A percentile compares a stretch with the other conserved stretches of the same genome.
These are phyloP conservation scores for Suillus tomentosus DNA, from an alignment of 768 basidiomycete species.

Conservation along the genomic window DNA sequence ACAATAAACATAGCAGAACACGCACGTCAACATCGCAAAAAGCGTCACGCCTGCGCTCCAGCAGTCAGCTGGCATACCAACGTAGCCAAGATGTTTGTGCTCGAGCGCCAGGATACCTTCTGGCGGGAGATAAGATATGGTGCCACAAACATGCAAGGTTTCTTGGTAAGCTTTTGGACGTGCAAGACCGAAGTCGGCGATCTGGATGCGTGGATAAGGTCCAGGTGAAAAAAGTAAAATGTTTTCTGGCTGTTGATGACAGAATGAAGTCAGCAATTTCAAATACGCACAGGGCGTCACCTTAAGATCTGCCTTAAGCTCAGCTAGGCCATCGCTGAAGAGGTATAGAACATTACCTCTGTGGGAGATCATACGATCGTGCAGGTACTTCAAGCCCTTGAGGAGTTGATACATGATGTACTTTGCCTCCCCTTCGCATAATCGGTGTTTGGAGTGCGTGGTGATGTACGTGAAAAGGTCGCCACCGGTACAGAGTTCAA, in stretches of 20 bases:
- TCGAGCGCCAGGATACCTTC: constrained; percentile 83
- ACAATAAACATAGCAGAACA: constrained; percentile 18
- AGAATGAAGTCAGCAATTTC: neutral
- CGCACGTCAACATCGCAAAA: constrained; percentile 83
- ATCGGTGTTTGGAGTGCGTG: constrained; percentile 52
- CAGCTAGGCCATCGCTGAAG: constrained; percentile 8
- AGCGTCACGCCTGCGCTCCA: constrained; percentile 86
- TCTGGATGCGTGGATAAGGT: constrained; percentile 79
- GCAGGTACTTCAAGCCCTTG: constrained; percentile 70
- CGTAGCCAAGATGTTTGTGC: constrained; percentile 69
- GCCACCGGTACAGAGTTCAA: constrained; percentile 83
- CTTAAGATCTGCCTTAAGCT: constrained; percentile 58
- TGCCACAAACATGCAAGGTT: constrained; percentile 87
- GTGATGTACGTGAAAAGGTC: constrained; percentile 88
- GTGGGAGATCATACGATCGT: constrained; percentile 74
- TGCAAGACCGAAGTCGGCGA: constrained; percentile 88
- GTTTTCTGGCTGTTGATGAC: constrained; percentile 68
- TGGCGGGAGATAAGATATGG: constrained; percentile 82
- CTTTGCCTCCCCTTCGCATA: constrained; percentile 81
- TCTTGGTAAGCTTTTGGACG: constrained; percentile 77
- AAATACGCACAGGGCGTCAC: constrained; percentile 31
- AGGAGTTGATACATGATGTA: constrained; percentile 82
- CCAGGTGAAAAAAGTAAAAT: constrained; percentile 79
- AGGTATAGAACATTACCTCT: constrained; percentile 52
- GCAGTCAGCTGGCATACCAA: constrained; percentile 86